These are phyloP conservation scores for Fonsecaea pedrosoi DNA, from an alignment of 2,329 filamentous ascomycete species.

Conservation along the genomic window DNA sequence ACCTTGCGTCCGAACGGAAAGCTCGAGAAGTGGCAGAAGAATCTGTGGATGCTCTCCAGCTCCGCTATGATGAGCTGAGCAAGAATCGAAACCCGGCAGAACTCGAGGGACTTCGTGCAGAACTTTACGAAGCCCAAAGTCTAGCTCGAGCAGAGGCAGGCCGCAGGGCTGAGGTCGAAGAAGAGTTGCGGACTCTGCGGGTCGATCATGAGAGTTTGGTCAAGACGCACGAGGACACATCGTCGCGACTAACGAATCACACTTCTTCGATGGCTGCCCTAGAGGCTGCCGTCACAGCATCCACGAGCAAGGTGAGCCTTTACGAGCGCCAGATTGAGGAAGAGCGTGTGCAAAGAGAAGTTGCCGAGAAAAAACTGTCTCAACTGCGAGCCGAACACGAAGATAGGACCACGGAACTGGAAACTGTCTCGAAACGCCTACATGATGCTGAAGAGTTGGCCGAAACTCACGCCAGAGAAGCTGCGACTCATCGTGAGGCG, in stretches of 20 bases:
- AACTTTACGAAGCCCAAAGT: conserved; percentile 80
- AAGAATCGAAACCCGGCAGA: conserved; percentile 82
- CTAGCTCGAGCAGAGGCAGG: conserved; percentile 81
- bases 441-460: conserved; percentile 87
- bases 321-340: conserved; percentile 84
- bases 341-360: conserved; percentile 77
- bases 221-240: conserved; percentile 69
- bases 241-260: conserved; percentile 72
- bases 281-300: conserved; percentile 77
- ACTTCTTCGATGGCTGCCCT: conserved; percentile 75
- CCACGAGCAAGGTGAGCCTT: conserved; percentile 75
- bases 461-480: conserved; percentile 85
- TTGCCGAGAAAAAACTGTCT: conserved; percentile 75
- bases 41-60: conserved; percentile 79
- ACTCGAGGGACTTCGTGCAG: conserved; percentile 81
- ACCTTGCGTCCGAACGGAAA: conserved; percentile 80
- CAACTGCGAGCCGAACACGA: conserved; percentile 85
- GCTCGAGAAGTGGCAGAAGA: conserved; percentile 87
- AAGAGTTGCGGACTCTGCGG: conserved; percentile 74
- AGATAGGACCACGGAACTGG: conserved; percentile 76
- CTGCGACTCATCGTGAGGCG: conserved; percentile 80
- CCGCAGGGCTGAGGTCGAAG: conserved; percentile 75
- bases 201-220: conserved; percentile 85
- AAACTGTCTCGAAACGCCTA: conserved; percentile 73
- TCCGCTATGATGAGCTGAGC: conserved; percentile 83